Evolutionary conservation across 2,329 filamentous ascomycete species (phyloP).

Genomic region (Exophiala phaeomuriformis): DNA sequence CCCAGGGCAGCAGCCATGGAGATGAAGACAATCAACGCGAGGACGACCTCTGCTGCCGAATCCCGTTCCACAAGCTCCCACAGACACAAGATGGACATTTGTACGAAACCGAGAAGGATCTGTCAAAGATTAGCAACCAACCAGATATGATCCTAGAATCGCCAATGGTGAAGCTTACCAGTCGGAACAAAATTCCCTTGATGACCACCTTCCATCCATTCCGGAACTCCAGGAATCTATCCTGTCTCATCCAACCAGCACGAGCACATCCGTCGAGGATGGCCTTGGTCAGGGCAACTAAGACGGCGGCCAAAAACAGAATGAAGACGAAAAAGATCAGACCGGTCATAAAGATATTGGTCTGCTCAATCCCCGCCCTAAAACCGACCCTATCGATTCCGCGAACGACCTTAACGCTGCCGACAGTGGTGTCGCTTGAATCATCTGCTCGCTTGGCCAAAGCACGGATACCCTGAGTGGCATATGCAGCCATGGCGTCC

Average conservation of each 20-base stretch:
- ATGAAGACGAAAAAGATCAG: constrained; percentile 84
- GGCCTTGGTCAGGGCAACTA: constrained; percentile 72
- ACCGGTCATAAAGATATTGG: constrained; percentile 89
- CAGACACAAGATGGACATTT: constrained; percentile 81
- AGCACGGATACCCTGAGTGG: constrained; percentile 20
- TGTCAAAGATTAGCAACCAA: constrained; percentile 19
- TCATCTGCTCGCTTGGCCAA: constrained; percentile 50
- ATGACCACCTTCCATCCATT: constrained; percentile 89
- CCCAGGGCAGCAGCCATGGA: constrained; percentile 68
- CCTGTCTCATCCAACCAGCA: constrained; percentile 68
- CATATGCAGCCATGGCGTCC: constrained; percentile 29
- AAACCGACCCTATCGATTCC: constrained; percentile 89
- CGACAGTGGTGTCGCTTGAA: constrained; percentile 43
- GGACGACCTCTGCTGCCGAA: constrained; percentile 75
- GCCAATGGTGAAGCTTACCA: constrained; percentile 39
- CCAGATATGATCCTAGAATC: not conserved
- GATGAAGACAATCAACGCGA: constrained; percentile 83
- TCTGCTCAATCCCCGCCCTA: constrained; percentile 72
- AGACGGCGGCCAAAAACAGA: constrained; percentile 63
- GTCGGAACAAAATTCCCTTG: constrained; percentile 87
- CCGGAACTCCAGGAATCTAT: constrained; percentile 88
- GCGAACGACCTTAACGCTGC: constrained; percentile 51
- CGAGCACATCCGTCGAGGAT: constrained; percentile 69
- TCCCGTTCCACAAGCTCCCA: constrained; percentile 88
- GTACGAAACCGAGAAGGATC: constrained; percentile 82